Conservation (phyloP, 2,329 filamentous ascomycete species). For the Hypoxylon sp. region DNA sequence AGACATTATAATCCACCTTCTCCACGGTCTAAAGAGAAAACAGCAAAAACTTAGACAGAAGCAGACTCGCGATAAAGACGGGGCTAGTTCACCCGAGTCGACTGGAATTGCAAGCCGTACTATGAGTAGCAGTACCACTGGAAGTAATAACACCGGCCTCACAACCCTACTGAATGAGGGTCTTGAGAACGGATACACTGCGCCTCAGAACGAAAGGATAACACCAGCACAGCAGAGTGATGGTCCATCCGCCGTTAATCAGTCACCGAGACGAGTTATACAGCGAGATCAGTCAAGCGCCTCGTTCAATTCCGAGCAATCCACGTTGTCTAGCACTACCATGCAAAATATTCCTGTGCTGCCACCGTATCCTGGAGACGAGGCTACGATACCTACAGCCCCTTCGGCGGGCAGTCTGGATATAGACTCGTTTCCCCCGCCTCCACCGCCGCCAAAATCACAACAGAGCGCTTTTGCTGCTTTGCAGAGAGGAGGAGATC, state of each 20-base stretch:
- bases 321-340: slow-evolving; percentile 79
- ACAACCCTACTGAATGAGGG: slow-evolving; percentile 73
- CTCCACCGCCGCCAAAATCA: slow-evolving; percentile 84
- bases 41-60: slow-evolving; percentile 86
- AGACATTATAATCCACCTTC: slow-evolving; percentile 97
- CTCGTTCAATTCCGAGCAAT: slow-evolving; percentile 71
- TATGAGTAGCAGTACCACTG: slow-evolving; percentile 71
- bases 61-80: slow-evolving; percentile 71
- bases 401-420: slow-evolving; percentile 65
- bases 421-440: slow-evolving; percentile 78
- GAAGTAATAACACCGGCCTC: slow-evolving; percentile 70
- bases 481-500: slow-evolving; percentile 89
- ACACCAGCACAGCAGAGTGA: slow-evolving; percentile 42
- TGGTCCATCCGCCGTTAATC: slow-evolving; percentile 50
- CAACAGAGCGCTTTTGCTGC: slow-evolving; percentile 92
- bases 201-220: slow-evolving; percentile 57
- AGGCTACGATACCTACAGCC: slow-evolving; percentile 64
- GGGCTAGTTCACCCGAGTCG: slow-evolving; percentile 55
- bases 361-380: slow-evolving; percentile 77
- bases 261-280: slow-evolving; percentile 66
- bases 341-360: slow-evolving; percentile 84
- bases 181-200: slow-evolving; percentile 67
- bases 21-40: slow-evolving; percentile 97
- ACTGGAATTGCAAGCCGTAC: slow-evolving; percentile 62
- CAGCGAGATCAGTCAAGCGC: slow-evolving; percentile 67